Evolutionary conservation across 441 rosid species (phyloP).

Genomic region (Pelargonium citronellum): DNA sequence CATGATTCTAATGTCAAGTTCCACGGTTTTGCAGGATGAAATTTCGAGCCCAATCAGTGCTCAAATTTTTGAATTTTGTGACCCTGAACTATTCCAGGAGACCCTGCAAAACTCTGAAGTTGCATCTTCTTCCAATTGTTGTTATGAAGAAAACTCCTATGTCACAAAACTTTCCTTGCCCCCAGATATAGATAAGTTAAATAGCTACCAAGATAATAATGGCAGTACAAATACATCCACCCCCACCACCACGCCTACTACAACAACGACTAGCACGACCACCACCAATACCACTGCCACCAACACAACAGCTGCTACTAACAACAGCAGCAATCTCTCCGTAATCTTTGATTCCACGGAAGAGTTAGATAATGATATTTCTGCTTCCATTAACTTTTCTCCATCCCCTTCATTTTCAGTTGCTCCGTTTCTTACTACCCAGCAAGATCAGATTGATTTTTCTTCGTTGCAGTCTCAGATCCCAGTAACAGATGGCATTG

Average conservation of each 20-base stretch:
- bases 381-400: slow-evolving; percentile 79
- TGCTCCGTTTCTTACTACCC: slow-evolving; percentile 38
- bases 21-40: slow-evolving; percentile 54
- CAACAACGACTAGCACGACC: slow-evolving; percentile 22
- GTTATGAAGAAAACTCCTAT: slow-evolving; percentile 41
- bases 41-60: slow-evolving; percentile 62
- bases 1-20: slow-evolving; percentile 7
- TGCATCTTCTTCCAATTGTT: slow-evolving; percentile 55
- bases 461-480: slow-evolving; percentile 45
- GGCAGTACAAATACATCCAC: slow-evolving; percentile 22
- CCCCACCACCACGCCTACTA: slow-evolving; percentile 25
- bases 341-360: slow-evolving; percentile 52
- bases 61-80: slow-evolving; percentile 63
- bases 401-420: slow-evolving; percentile 47
- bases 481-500: slow-evolving; percentile 22
- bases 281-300: slow-evolving; percentile 22
- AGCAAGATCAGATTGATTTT: slow-evolving; percentile 55
- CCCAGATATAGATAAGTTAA: slow-evolving; percentile 27
- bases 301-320: slow-evolving; percentile 11
- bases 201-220: slow-evolving; percentile 30
- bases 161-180: slow-evolving; percentile 17
- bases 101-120: slow-evolving; percentile 68
- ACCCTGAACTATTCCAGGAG: slow-evolving; percentile 56
- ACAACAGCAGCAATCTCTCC: slow-evolving; percentile 36
- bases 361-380: slow-evolving; percentile 67